These are phyloP conservation scores for Heliosperma pusillum DNA, from an alignment of 148 eudicot genomes.

Conservation along the genomic window DNA sequence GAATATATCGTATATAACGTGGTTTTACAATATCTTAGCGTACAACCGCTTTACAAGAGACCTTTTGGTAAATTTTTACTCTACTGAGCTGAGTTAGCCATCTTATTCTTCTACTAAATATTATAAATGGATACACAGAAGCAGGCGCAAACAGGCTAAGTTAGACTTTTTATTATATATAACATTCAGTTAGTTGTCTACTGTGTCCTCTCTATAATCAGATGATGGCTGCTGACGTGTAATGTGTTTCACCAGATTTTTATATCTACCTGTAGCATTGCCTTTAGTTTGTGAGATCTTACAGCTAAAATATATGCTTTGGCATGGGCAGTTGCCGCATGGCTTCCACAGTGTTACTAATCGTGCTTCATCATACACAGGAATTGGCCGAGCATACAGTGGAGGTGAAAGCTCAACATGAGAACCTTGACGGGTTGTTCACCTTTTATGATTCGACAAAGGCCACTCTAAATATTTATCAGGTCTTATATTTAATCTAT, in stretches of 20 bases:
- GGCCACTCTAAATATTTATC: constrained; percentile 68
- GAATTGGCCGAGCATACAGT: constrained; percentile 73
- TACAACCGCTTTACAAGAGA: neutral
- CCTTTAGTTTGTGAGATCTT: neutral
- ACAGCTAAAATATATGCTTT: neutral
- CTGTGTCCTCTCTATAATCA: neutral
- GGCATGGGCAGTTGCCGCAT: too few species aligned
- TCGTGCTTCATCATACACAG: constrained; percentile 28
- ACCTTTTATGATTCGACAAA: constrained; percentile 77
- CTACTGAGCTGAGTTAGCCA: neutral
- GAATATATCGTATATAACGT: neutral
- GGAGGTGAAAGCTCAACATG: constrained; percentile 76
- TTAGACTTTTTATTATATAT: neutral
- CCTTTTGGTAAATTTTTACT: neutral
- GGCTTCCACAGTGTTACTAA: too few species aligned
- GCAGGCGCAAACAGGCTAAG: neutral
- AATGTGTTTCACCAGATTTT: neutral
- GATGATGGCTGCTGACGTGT: neutral
- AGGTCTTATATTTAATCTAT: constrained; percentile 40
- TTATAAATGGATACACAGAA: neutral
- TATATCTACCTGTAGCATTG: neutral
- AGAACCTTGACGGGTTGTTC: constrained; percentile 68
- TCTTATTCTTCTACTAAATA: neutral
- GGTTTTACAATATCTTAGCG: neutral
- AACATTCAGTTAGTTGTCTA: neutral